Percentiles rank a stretch among this genome's conserved stretches.
phyloP scores from a whole-genome alignment of 2,329 filamentous ascomycete species.

The Thelonectria blattea region DNA sequence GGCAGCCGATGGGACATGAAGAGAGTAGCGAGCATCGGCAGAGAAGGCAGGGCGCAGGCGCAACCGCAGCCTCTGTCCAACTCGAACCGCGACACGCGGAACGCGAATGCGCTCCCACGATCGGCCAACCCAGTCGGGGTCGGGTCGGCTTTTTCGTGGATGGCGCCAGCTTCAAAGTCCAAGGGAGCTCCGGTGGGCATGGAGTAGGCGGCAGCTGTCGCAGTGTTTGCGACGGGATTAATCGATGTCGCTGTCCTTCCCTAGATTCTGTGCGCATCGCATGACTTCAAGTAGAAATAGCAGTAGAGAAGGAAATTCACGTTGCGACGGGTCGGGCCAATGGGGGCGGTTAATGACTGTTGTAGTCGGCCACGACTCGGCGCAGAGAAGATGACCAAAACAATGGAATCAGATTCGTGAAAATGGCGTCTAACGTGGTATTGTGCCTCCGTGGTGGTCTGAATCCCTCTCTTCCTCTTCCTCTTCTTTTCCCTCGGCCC shows the following conservation, averaged over 20 bases:
- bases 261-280: constrained; percentile 9
- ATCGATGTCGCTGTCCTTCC: constrained; percentile 9
- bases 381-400: constrained; percentile 11
- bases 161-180: constrained; percentile 62
- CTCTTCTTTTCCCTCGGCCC: background rate
- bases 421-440: constrained; percentile 3
- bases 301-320: constrained; percentile 29
- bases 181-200: constrained; percentile 44
- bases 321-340: constrained; percentile 9
- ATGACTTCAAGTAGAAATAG: constrained; percentile 20
- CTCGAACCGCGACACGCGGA: constrained; percentile 29
- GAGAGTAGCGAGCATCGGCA: constrained; percentile 53
- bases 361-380: constrained; percentile 18
- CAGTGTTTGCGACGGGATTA: constrained; percentile 4
- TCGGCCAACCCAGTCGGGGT: constrained; percentile 85
- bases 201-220: constrained; percentile 18
- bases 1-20: constrained; percentile 61
- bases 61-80: constrained; percentile 41
- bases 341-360: constrained; percentile 20
- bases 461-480: background rate
- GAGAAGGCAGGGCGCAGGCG: constrained; percentile 43
- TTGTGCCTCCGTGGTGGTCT: background rate
- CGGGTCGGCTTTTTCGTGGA: constrained; percentile 94
- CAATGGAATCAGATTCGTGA: constrained; percentile 16
- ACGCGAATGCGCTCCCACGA: constrained; percentile 54